phyloP scores from a whole-genome alignment of 805 yeast species.

The Kodamaea lidongshanica region DNA sequence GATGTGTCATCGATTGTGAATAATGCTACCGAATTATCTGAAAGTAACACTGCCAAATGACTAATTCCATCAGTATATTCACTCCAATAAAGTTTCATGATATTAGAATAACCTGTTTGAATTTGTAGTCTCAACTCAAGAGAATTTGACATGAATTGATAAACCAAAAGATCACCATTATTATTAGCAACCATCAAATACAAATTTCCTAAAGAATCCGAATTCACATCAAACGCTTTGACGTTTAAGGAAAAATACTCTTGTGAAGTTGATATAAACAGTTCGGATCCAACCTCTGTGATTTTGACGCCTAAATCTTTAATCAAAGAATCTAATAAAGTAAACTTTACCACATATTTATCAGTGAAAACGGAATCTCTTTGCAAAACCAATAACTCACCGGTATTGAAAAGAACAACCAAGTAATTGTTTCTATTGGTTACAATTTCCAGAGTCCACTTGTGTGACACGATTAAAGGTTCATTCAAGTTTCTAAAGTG shows the following conservation, averaged over 20 bases:
- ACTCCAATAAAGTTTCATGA: conserved; percentile 16
- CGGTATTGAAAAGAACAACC: conserved; percentile 32
- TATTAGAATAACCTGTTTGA: conserved; percentile 1
- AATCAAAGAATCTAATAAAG: conserved; percentile 23
- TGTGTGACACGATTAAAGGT: conserved; percentile 27
- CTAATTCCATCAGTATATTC: conserved; percentile 1
- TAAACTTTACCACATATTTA: conserved; percentile 19
- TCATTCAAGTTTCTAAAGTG: conserved; percentile 27
- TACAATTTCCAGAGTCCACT: conserved; percentile 25
- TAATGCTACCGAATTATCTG: conserved; percentile 13
- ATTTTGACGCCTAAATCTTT: conserved; percentile 16
- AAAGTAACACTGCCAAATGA: conserved; percentile 10
- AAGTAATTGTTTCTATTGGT: conserved; percentile 23
- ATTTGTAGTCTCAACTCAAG: conserved; percentile 4
- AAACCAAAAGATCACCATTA: conserved; percentile 13
- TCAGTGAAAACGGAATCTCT: conserved; percentile 20
- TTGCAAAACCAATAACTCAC: conserved; percentile 30
- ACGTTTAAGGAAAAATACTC: conserved; percentile 21
- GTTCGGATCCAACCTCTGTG: conserved; percentile 14
- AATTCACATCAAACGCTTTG: conserved; percentile 17
- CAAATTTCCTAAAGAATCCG: conserved; percentile 2
- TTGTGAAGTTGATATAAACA: conserved; percentile 15
- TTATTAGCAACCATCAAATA: conserved; percentile 12
- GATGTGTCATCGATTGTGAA: conserved; percentile 1
- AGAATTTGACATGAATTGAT: too few species aligned